These are phyloP conservation scores for Fusarium torulosum DNA, from an alignment of 2,329 filamentous ascomycete genomes.

Conservation along the genomic window DNA sequence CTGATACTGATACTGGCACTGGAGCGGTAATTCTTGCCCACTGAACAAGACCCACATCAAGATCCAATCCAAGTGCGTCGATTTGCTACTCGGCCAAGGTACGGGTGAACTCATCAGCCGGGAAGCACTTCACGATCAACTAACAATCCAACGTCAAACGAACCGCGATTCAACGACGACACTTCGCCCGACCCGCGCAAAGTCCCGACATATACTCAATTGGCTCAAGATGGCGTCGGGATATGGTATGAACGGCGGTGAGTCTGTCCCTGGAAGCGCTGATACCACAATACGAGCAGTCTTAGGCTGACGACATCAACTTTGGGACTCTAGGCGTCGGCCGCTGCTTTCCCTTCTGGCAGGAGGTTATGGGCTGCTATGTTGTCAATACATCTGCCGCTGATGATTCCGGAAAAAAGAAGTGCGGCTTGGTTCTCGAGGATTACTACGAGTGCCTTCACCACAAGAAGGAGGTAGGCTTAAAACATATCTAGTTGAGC, in stretches of 20 bases:
- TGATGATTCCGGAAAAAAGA: slow-evolving; percentile 84
- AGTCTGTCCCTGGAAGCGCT: slow-evolving; percentile 50
- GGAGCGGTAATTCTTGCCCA: too few relatives aligned
- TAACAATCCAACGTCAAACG: slow-evolving; percentile 42
- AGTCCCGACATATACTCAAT: slow-evolving; percentile 48
- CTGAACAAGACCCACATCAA: slow-evolving; percentile 10
- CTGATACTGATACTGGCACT: too few relatives aligned
- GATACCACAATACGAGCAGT: neutral
- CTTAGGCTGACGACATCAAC: slow-evolving; percentile 43
- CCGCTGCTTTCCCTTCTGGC: slow-evolving; percentile 99
- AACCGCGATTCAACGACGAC: slow-evolving; percentile 44
- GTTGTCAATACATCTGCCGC: slow-evolving; percentile 89
- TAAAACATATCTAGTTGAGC: slow-evolving; percentile 5
- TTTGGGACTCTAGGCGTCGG: slow-evolving; percentile 62
- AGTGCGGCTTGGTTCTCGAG: slow-evolving; percentile 86
- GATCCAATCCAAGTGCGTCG: slow-evolving; percentile 38
- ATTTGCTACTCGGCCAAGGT: slow-evolving; percentile 48
- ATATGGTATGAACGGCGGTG: slow-evolving; percentile 85
- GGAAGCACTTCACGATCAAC: slow-evolving; percentile 38
- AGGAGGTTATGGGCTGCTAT: slow-evolving; percentile 98
- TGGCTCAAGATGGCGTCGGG: slow-evolving; percentile 78
- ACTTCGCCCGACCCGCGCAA: slow-evolving; percentile 42
- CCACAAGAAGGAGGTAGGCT: slow-evolving; percentile 95
- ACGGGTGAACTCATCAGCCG: slow-evolving; percentile 45
- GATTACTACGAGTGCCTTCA: slow-evolving; percentile 99